Evolutionary conservation across 805 yeast species (phyloP).

Genomic region (Barnettozyma vustinii): DNA sequence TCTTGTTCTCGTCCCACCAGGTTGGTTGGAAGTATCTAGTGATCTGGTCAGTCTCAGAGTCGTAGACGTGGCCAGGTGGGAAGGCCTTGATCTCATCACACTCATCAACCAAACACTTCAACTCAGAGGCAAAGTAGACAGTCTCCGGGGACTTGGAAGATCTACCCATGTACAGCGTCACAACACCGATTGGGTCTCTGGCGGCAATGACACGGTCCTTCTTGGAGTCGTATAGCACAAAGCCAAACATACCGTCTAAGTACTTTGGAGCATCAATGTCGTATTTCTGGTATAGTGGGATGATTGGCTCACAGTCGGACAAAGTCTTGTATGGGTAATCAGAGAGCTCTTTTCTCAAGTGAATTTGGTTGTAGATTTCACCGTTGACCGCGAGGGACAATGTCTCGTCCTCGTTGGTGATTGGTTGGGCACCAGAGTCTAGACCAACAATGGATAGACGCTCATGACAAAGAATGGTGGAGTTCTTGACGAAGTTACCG

Average conservation of each 20-base stretch:
- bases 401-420: slow-evolving; percentile 71
- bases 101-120: slow-evolving; percentile 89
- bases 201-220: slow-evolving; percentile 91
- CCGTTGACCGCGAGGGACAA: slow-evolving; percentile 87
- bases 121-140: slow-evolving; percentile 87
- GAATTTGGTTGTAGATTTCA: slow-evolving; percentile 95
- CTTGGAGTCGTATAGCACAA: slow-evolving; percentile 79
- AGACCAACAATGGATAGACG: slow-evolving; percentile 96
- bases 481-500: slow-evolving; percentile 77
- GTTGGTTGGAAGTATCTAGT: slow-evolving; percentile 87
- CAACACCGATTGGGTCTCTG: slow-evolving; percentile 97
- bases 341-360: slow-evolving; percentile 68
- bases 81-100: slow-evolving; percentile 90
- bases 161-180: slow-evolving; percentile 94
- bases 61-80: slow-evolving; percentile 98
- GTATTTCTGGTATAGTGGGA: slow-evolving; percentile 84
- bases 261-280: slow-evolving; percentile 87
- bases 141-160: slow-evolving; percentile 61
- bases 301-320: slow-evolving; percentile 96
- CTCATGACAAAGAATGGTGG: slow-evolving; percentile 86
- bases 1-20: slow-evolving; percentile 84
- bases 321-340: slow-evolving; percentile 79
- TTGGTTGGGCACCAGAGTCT: slow-evolving; percentile 98
- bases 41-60: slow-evolving; percentile 79
- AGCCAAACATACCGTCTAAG: slow-evolving; percentile 98